phyloP scores from a whole-genome alignment of 148 eudicot genomes.

The Chenopodium suecicum region DNA sequence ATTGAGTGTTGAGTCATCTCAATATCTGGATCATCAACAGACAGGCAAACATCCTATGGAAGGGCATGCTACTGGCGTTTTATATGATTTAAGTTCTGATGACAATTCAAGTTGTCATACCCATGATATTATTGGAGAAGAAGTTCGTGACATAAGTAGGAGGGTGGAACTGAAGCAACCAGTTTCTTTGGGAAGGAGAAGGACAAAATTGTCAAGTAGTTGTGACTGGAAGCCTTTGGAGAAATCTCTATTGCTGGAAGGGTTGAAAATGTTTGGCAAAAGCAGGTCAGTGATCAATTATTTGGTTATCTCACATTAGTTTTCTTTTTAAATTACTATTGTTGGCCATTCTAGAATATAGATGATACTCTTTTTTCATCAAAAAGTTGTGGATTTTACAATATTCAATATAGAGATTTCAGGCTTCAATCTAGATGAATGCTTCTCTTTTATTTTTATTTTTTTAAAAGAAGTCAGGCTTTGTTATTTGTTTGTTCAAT shows the following conservation, averaged over 20 bases:
- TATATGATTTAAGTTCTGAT: slow-evolving; percentile 9
- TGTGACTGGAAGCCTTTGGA: slow-evolving; percentile 78
- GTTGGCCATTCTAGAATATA: neutral
- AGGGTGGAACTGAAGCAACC: slow-evolving; percentile 30
- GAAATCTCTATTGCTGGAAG: slow-evolving; percentile 77
- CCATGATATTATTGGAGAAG: slow-evolving; percentile 27
- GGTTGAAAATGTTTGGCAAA: slow-evolving; percentile 87
- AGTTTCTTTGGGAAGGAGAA: slow-evolving; percentile 27
- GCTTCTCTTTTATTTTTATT: neutral
- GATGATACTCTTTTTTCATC: neutral
- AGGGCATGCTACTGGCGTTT: slow-evolving; percentile 10
- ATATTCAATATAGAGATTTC: neutral
- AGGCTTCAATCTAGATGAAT: neutral
- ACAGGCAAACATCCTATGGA: slow-evolving; percentile 10
- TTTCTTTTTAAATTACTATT: neutral
- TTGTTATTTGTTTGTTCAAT: neutral
- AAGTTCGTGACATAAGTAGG: slow-evolving; percentile 25
- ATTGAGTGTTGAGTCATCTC: slow-evolving; percentile 4
- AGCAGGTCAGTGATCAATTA: slow-evolving; percentile 53
- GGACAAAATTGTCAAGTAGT: slow-evolving; percentile 22
- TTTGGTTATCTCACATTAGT: neutral
- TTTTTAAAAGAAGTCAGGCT: too few species aligned
- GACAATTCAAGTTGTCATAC: slow-evolving; percentile 10
- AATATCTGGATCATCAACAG: slow-evolving; percentile 8
- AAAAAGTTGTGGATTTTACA: too few species aligned